A percentile compares a stretch with the other conserved stretches of the same genome.
Evolutionary conservation across 305 asterid species (phyloP).

Genomic region (Salvia sclarea): DNA sequence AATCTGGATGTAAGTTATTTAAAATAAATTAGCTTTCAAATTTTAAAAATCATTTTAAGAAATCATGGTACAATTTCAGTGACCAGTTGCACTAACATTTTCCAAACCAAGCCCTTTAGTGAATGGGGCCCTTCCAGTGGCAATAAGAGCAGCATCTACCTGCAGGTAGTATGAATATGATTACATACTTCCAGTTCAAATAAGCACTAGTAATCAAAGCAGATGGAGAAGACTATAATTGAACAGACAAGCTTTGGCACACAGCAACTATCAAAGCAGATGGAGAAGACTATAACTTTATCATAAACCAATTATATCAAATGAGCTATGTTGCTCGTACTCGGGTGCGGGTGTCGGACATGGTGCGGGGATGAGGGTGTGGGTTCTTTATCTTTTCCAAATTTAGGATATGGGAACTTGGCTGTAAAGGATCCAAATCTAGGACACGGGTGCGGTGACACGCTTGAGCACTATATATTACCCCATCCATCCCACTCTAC

Average conservation of each 20-base stretch:
- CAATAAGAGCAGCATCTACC: constrained; percentile 99
- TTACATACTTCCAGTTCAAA: constrained; percentile 6
- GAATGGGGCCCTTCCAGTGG: constrained; percentile 97
- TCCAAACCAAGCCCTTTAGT: constrained; percentile 95
- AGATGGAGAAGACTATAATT: constrained; percentile 23
- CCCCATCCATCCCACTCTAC: too few relatives aligned
- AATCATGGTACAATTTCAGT: constrained; percentile 8
- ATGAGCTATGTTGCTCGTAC: too few relatives aligned
- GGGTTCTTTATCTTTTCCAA: too few relatives aligned
- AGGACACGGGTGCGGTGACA: too few relatives aligned
- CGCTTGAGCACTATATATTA: too few relatives aligned
- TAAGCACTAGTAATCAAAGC: constrained; percentile 21
- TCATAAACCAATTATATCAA: constrained; percentile 19
- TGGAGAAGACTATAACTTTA: too few relatives aligned
- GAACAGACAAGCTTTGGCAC: constrained; percentile 12
- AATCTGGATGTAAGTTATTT: constrained; percentile 45
- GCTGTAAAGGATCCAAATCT: too few relatives aligned
- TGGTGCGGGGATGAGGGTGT: too few relatives aligned
- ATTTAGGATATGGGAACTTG: too few relatives aligned
- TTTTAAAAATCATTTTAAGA: constrained; percentile 20
- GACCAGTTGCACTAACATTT: constrained; percentile 56
- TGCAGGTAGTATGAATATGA: constrained; percentile 42
- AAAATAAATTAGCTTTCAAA: constrained; percentile 18
- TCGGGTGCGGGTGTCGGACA: too few relatives aligned
- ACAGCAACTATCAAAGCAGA: not conserved